phyloP scores from a whole-genome alignment of 176 grass and related monocot genomes.

The Carex littledalei region DNA sequence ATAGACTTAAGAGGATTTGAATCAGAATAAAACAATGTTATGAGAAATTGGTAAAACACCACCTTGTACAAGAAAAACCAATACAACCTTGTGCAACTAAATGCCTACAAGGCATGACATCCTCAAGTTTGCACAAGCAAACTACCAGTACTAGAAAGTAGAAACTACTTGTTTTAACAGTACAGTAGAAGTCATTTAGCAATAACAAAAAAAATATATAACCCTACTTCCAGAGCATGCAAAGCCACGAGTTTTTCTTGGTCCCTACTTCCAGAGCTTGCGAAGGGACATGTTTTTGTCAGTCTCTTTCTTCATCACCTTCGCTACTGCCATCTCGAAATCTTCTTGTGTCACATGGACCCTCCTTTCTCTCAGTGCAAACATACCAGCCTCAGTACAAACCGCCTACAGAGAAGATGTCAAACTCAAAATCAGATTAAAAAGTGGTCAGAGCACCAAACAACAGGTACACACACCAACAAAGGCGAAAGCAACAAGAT shows the following conservation, averaged over 20 bases:
- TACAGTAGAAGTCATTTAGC: constrained; percentile 5
- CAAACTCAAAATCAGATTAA: not conserved
- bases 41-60: constrained; percentile 3
- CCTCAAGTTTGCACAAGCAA: constrained; percentile 1
- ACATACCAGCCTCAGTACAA: constrained; percentile 94
- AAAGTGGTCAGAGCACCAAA: not conserved
- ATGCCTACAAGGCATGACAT: constrained; percentile 4
- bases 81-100: not conserved
- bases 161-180: constrained; percentile 1
- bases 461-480: not conserved
- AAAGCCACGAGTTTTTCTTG: constrained; percentile 5
- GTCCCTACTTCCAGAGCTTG: constrained; percentile 74
- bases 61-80: constrained; percentile 12
- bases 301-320: constrained; percentile 97
- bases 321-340: constrained; percentile 87
- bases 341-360: constrained; percentile 93
- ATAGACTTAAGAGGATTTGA: not conserved
- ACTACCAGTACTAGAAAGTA: not conserved
- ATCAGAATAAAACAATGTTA: not conserved
- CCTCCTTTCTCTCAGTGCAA: constrained; percentile 82
- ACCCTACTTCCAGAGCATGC: constrained; percentile 79
- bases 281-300: constrained; percentile 97
- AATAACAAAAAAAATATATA: not conserved
- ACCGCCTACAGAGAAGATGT: constrained; percentile 44
- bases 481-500: not conserved